Evolutionary conservation across 2,329 filamentous ascomycete genomes (phyloP).

Genomic region (Fusarium odoratissimum): DNA sequence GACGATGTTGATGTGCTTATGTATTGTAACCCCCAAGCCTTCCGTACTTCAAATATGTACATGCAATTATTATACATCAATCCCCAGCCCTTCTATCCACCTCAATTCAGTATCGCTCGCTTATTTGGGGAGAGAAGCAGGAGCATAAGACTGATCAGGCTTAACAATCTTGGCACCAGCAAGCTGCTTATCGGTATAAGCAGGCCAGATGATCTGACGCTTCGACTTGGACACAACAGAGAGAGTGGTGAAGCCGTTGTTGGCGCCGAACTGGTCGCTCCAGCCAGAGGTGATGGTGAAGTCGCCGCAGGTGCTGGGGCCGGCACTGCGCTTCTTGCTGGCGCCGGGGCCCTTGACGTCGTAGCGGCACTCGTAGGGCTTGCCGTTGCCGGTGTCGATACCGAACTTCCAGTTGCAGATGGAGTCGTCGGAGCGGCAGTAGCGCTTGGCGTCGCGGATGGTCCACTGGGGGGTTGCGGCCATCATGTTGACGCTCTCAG

Average conservation of each 20-base stretch:
- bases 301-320: constrained; percentile 58
- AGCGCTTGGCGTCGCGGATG: constrained; percentile 54
- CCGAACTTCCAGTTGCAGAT: constrained; percentile 58
- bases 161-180: constrained; percentile 56
- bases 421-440: constrained; percentile 54
- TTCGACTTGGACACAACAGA: constrained; percentile 58
- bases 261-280: constrained; percentile 65
- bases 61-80: neutral
- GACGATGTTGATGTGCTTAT: neutral
- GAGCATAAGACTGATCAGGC: constrained; percentile 61
- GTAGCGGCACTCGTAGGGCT: constrained; percentile 45
- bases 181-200: constrained; percentile 65
- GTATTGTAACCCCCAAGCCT: neutral
- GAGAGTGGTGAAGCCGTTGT: constrained; percentile 65
- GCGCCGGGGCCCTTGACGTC: constrained; percentile 50
- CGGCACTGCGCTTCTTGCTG: constrained; percentile 51
- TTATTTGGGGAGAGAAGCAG: constrained; percentile 44
- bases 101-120: neutral
- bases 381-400: constrained; percentile 57
- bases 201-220: constrained; percentile 62
- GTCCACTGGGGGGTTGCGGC: constrained; percentile 55
- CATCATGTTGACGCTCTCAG: constrained; percentile 54
- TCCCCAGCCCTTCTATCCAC: constrained; percentile 1
- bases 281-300: constrained; percentile 66
- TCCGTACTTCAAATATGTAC: neutral